A percentile compares a stretch with the other conserved stretches of the same genome.
Conservation (phyloP, 257 asterid species). For the Solanum rostratum region DNA sequence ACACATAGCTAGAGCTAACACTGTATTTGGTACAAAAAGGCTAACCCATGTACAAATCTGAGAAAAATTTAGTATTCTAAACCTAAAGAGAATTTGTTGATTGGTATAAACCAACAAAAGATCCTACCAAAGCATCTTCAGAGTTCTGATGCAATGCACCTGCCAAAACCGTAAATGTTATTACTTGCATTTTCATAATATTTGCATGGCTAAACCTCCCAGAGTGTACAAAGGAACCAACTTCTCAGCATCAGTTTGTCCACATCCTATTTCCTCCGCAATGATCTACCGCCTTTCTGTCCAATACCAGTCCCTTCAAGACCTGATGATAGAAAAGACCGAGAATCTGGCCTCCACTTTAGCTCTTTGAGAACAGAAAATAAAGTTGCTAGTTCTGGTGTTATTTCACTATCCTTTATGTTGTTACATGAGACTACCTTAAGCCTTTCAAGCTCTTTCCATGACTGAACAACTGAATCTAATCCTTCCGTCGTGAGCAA, state of each 20-base stretch:
- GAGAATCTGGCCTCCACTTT: constrained; percentile 88
- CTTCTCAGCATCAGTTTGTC: background rate
- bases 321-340: constrained; percentile 47
- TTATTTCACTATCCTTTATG: constrained; percentile 70
- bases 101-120: background rate
- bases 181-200: background rate
- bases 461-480: constrained; percentile 65
- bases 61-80: background rate
- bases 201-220: background rate
- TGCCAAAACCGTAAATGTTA: background rate
- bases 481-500: constrained; percentile 73
- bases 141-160: background rate
- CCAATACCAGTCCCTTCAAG: constrained; percentile 87
- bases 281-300: constrained; percentile 66
- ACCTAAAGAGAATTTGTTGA: background rate
- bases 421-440: constrained; percentile 77
- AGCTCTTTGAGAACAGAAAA: constrained; percentile 77
- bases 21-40: background rate
- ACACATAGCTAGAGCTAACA: background rate
- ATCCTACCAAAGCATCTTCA: background rate
- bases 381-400: constrained; percentile 63
- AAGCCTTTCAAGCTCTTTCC: constrained; percentile 72
- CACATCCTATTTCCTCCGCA: constrained; percentile 42
- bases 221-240: background rate
- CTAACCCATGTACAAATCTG: background rate